These are phyloP conservation scores for Colletotrichum sp. DNA, from an alignment of 2,329 filamentous ascomycete genomes.

Conservation along the genomic window DNA sequence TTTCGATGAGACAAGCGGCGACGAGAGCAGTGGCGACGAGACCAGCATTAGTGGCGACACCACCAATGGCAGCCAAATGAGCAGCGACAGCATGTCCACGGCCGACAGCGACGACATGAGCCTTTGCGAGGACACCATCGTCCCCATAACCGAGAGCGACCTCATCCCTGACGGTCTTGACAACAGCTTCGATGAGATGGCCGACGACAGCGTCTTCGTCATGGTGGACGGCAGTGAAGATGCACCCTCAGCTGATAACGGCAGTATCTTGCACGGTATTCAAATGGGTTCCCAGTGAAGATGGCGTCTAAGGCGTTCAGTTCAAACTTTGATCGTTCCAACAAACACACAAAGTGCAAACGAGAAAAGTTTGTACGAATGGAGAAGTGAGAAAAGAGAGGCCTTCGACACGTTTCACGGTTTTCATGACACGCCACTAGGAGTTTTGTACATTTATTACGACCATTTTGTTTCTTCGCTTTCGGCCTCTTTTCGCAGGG, in stretches of 20 bases:
- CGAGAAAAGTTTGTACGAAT: background rate
- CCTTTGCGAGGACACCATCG: background rate
- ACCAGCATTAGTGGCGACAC: background rate
- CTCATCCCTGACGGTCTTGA: background rate
- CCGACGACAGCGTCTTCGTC: background rate
- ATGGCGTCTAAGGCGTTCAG: background rate
- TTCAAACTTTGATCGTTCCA: background rate
- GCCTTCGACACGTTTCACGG: background rate
- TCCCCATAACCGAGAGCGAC: background rate
- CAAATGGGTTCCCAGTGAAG: background rate
- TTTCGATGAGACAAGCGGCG: background rate
- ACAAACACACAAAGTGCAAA: background rate
- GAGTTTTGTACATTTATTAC: conserved; percentile 10
- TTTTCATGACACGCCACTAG: background rate
- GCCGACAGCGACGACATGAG: background rate
- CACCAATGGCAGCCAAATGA: background rate
- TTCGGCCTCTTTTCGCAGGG: background rate
- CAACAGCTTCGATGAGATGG: background rate
- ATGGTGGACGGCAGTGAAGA: background rate
- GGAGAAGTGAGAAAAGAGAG: background rate
- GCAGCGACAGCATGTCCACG: background rate
- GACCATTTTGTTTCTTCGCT: background rate
- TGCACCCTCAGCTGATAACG: conserved; percentile 2
- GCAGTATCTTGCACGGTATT: background rate
- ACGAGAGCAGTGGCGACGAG: background rate